Base-by-base conservation (phyloP, 179 eudicot species). In the Nepenthes alata region DNA sequence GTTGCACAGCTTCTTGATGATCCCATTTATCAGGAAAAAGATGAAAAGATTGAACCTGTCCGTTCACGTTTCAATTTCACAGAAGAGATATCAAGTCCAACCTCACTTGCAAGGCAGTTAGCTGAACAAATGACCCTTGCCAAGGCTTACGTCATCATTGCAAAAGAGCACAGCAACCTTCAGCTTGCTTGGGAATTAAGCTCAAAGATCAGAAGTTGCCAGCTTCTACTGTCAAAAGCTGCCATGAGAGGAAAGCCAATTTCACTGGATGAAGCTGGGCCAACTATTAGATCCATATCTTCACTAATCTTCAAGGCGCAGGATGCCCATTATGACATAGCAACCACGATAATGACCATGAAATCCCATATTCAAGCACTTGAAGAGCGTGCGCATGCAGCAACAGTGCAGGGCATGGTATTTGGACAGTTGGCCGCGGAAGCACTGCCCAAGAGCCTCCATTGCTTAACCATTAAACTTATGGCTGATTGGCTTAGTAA, bases 361-460 rank as follows among this genome's bases (percentile, higher is more conserved):
- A 85, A 85, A 70, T 81, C 88, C 53, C 95, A 87, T 65, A 87
- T 87, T 62, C 91, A 85, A 72, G 95, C 95, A n/a, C 89, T 87
- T 50, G 91, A 87, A 65, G 87, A 83, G 59, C 91, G 91, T 71
- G 91, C 89, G 6, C 78, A 70, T 66, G 85, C 91, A 13, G 84
- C 89, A 12, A 79, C 82, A 5, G 78, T 80, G 59, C 95, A 87
- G 59, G 81, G 83, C 70, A 75, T 74, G 0, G 56, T 78, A 25
- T 87, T 87, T 60, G 95, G 89, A 58, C 85, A 85, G 72, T 58
- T 87, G 65, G 85, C 85, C 11, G 72, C 89, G 4, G 91, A 87
- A 70, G 72, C 86, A 14, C 54, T 85, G 5, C 91, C 95, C 3
- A 87, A 83, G 76, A 79, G 66, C 52, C 88, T 81, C 16, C 87